Evolutionary conservation across 2,329 filamentous ascomycete genomes (phyloP).

Genomic region (Microsporum audouinii): DNA sequence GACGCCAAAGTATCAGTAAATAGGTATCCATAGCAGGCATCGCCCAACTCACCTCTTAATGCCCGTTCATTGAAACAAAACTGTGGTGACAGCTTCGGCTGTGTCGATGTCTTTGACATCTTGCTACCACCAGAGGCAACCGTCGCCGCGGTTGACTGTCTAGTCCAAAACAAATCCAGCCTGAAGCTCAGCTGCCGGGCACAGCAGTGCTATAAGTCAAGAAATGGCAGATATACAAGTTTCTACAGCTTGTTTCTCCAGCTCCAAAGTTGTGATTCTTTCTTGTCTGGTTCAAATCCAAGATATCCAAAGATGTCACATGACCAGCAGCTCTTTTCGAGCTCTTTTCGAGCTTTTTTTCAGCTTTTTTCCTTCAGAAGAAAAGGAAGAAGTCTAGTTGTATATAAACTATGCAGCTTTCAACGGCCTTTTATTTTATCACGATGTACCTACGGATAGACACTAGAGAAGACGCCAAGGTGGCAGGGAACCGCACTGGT

Average conservation of each 20-base stretch:
- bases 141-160: slow-evolving; percentile 17
- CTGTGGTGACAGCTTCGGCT: slow-evolving; percentile 55
- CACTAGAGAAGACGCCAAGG: not conserved
- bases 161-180: slow-evolving; percentile 34
- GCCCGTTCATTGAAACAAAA: slow-evolving; percentile 65
- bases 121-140: slow-evolving; percentile 12
- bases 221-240: not conserved
- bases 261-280: not conserved
- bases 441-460: not conserved
- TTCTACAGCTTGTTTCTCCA: not conserved
- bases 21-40: slow-evolving; percentile 3
- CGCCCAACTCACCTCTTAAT: slow-evolving; percentile 48
- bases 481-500: slow-evolving; percentile 3
- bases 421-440: not conserved
- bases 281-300: not conserved
- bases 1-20: slow-evolving; percentile 10
- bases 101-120: slow-evolving; percentile 33
- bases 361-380: not conserved
- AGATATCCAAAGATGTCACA: not conserved
- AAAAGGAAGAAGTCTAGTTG: too few species aligned
- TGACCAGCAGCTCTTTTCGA: not conserved
- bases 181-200: slow-evolving; percentile 18
- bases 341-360: not conserved
- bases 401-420: too few species aligned
- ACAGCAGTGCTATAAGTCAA: not conserved